Base-by-base conservation (phyloP, 73 alveolate species). In the Tetrahymena malaccensis region DNA sequence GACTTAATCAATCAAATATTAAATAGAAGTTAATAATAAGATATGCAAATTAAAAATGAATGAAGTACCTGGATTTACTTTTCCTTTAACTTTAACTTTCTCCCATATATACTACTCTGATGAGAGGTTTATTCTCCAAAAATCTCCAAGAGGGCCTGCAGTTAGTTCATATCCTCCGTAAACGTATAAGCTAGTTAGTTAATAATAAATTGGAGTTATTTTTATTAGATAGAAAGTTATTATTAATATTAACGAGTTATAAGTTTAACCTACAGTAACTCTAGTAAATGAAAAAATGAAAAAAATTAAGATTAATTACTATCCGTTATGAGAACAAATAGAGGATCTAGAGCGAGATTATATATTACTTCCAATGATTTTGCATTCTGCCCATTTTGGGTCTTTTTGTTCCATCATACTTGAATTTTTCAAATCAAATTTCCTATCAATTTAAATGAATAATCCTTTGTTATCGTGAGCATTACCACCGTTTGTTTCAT, bases 351-450 rank as follows among this genome's bases (percentile, higher is more conserved):
- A 94, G 34, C 97, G 93, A 17, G 93, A 94, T 22, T 95, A 37
- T 17, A 95, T 95, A 34, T 95, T 95, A 43, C 94, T 95, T 8
- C 96, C 96, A 89, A 85, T 94, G 0, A 95, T 93, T 85, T 95
- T 95, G 34, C 84, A 57, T 89, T 95, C 97, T 44, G 93, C 93
- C 97, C 97, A 95, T 95, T 95, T 95, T 50, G 95, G 95, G 93
- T 95, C 97, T 19, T 85, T 93, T 33, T 95, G 43, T 34, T 95
- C 95, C 27, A 70, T 12, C 89, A 70, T n/a, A n/a, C 89, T 70
- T 19, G 89, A 70, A n/a, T 70, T 70, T 31, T 70, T 70, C 89
- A 70, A 70, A 11, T 70, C 89, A 11, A 70, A 70, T 70, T 70
- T 70, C 19, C 89, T 70, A 33, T 70, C 89, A n/a, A 70, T 70